Evolutionary conservation across 1,284 basidiomycete species (phyloP), one percentile per base, ranked within the genome.

Genomic region (Rhodotorula mucilaginosa): DNA sequence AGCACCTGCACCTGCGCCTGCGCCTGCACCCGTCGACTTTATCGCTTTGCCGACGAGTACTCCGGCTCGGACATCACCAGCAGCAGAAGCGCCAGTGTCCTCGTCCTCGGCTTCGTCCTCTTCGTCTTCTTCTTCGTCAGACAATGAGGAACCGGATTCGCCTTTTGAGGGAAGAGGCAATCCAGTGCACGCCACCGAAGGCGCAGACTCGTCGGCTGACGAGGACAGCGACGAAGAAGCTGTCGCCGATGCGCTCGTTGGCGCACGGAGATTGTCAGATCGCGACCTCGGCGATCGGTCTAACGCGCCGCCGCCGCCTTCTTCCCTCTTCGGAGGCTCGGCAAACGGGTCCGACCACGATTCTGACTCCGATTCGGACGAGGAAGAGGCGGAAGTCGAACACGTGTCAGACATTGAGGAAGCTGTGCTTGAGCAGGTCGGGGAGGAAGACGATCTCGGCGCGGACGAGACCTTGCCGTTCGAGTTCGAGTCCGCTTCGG

Each of bases 361-460:
- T 15, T 10, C 23, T 1, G 48, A 52, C 6, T 49, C 58, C 29
- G 62, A 23, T 5, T 16, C 23, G 2, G 58, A 54, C 10, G 63
- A 52, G 7, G 58, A 58, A 5, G 67, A 34, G 10, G 67, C 61
- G 5, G 61, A 61, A 1, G 63, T 65, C 23, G 34, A 60, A 16
- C 23, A 51, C 19, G 46, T 51, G 8, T 46, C 39, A 31, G 64
- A 68, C 19, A 44, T 44, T 10, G 39, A 44, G 39, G 39, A 44
- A 44, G 39, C 39, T 10, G 39, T 44, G 10, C 39, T 44, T 13
- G 39, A 44, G 39, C 39, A 44, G 39, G 39, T 44, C 12, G 39
- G 39, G 10, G 63, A 64, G 49, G 70, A 65, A 61, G 69, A 70
- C 26, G 63, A 64, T 26, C 52, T 58, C 34, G 64, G 31, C 8